phyloP scores from a whole-genome alignment of 495 filamentous ascomycete genomes.

The Pyrenula massariospora region DNA sequence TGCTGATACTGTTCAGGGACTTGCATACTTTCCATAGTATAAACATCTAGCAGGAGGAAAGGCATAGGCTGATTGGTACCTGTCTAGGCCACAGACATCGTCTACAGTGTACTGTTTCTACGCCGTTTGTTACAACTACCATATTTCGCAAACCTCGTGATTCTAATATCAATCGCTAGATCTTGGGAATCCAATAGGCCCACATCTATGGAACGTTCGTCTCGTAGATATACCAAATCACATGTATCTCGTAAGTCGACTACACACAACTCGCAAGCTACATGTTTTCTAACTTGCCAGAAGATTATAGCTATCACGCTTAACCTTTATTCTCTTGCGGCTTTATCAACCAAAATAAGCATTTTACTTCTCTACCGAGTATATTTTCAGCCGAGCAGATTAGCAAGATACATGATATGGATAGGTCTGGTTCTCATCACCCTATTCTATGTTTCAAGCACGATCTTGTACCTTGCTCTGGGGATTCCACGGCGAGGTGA shows the following conservation, averaged over 20 bases:
- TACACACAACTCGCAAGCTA: no score
- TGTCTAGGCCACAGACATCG: background rate
- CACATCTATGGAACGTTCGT: conserved; percentile 3
- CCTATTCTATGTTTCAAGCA: conserved; percentile 3
- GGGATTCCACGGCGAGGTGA: conserved; percentile 3
- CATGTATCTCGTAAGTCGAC: background rate
- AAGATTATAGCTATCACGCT: background rate
- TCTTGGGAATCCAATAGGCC: conserved; percentile 1
- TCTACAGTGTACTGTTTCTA: background rate
- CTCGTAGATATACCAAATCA: background rate
- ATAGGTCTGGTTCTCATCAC: conserved; percentile 3
- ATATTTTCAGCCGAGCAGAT: conserved; percentile 4
- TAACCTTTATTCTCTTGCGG: conserved; percentile 1
- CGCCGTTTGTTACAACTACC: background rate
- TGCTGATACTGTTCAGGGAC: background rate
- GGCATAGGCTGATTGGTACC: background rate
- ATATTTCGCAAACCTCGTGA: background rate
- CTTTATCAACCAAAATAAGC: conserved; percentile 6
- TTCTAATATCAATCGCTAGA: background rate
- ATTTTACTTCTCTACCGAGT: conserved; percentile 10
- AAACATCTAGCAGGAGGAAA: background rate
- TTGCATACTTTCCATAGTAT: background rate
- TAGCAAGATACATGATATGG: conserved; percentile 3
- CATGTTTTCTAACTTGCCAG: background rate
- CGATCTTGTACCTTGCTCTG: background rate